phyloP scores from a whole-genome alignment of 169 alveolate species.

The Cryptosporidium parvum region DNA sequence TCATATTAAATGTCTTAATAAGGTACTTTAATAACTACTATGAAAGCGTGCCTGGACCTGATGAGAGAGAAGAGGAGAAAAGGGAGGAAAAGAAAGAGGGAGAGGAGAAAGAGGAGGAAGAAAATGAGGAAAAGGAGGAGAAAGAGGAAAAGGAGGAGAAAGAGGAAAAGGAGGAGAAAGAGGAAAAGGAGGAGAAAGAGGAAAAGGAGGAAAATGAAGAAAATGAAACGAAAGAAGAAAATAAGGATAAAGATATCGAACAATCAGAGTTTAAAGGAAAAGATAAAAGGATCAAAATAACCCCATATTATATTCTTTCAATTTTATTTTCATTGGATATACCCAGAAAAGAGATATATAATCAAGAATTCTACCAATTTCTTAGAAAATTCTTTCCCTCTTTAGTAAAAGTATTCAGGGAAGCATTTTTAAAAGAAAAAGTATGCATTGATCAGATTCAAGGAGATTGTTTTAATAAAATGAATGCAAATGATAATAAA shows the following conservation, averaged over 20 bases:
- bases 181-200: too few relatives aligned
- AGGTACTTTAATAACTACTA: conserved; percentile 23
- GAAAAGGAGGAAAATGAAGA: too few relatives aligned
- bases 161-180: too few relatives aligned
- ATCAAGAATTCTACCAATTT: conserved; percentile 9
- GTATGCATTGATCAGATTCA: background rate
- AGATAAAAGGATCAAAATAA: conserved; percentile 14
- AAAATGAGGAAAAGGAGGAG: background rate
- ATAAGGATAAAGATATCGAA: background rate
- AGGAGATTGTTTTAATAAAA: background rate
- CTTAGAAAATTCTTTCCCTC: conserved; percentile 17
- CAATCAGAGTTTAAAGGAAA: background rate
- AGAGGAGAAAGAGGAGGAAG: too few relatives aligned
- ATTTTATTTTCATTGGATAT: conserved; percentile 40
- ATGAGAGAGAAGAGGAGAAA: background rate
- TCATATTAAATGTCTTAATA: conserved; percentile 11
- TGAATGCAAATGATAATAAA: background rate
- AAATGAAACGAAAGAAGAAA: too few relatives aligned
- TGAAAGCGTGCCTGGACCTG: background rate
- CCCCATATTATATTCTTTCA: conserved; percentile 45
- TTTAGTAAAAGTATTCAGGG: background rate
- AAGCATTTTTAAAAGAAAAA: background rate
- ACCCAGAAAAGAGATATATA: conserved; percentile 8
- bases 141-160: too few relatives aligned
- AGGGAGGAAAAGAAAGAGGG: too few relatives aligned